phyloP scores from a whole-genome alignment of 176 grass and related monocot species.

The Hordeum vulgare region DNA sequence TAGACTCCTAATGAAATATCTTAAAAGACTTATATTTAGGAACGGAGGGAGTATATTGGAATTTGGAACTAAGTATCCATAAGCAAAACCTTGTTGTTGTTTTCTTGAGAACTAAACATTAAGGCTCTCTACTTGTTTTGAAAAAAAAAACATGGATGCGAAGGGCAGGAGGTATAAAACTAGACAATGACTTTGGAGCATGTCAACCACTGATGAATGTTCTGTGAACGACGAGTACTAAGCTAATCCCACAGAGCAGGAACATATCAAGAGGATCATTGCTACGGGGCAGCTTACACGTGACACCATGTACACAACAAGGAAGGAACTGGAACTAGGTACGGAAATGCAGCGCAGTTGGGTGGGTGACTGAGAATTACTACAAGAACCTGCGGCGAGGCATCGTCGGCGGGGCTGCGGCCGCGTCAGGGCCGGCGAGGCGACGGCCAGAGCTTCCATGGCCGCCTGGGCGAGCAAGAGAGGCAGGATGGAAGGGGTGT shows the following conservation, averaged over 20 bases:
- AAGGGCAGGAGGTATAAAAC: too few relatives aligned
- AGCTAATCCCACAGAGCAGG: background rate
- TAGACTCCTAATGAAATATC: too few relatives aligned
- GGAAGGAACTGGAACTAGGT: background rate
- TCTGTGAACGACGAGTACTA: background rate
- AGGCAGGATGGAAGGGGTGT: background rate
- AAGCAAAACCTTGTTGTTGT: background rate
- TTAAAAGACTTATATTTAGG: too few relatives aligned
- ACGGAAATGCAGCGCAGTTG: constrained; percentile 3
- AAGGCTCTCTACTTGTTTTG: background rate
- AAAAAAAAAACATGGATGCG: too few relatives aligned
- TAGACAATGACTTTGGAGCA: too few relatives aligned
- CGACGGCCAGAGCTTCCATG: constrained; percentile 46
- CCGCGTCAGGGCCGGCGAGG: constrained; percentile 26
- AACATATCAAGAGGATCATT: too few relatives aligned
- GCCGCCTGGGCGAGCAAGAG: background rate
- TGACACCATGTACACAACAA: background rate
- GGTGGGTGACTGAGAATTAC: background rate
- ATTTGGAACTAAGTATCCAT: background rate
- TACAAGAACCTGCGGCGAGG: constrained; percentile 32
- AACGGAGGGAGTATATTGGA: too few relatives aligned
- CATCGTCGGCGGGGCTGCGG: constrained; percentile 24
- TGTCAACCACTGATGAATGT: too few relatives aligned
- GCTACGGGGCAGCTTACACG: too few relatives aligned
- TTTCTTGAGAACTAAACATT: background rate